Evolutionary conservation across 2,329 filamentous ascomycete species (phyloP).

Genomic region (Herpotrichia juniperi): DNA sequence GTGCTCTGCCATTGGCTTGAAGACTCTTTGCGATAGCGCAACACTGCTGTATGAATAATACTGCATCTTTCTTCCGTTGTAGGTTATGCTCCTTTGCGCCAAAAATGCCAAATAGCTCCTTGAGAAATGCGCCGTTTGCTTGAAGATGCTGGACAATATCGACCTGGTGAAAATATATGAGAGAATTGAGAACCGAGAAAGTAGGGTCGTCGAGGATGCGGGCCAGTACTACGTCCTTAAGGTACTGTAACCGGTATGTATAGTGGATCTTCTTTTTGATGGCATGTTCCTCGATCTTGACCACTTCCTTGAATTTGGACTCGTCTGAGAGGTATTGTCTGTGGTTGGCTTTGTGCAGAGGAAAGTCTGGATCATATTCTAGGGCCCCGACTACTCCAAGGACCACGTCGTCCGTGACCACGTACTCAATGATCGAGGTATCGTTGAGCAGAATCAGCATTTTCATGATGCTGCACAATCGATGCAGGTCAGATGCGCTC

Average conservation of each 20-base stretch:
- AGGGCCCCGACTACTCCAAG: slow-evolving; percentile 92
- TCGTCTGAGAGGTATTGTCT: slow-evolving; percentile 89
- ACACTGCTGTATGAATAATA: slow-evolving; percentile 96
- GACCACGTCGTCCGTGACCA: slow-evolving; percentile 87
- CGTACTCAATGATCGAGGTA: slow-evolving; percentile 89
- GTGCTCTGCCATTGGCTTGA: slow-evolving; percentile 79
- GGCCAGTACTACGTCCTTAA: slow-evolving; percentile 97
- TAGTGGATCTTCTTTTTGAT: slow-evolving; percentile 93
- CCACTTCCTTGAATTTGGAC: slow-evolving; percentile 94
- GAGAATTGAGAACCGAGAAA: slow-evolving; percentile 94
- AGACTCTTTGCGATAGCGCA: slow-evolving; percentile 93
- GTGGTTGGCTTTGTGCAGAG: slow-evolving; percentile 96
- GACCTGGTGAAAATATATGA: slow-evolving; percentile 99
- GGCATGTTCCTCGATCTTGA: slow-evolving; percentile 81
- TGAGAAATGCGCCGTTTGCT: slow-evolving; percentile 75
- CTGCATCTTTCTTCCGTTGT: slow-evolving; percentile 87
- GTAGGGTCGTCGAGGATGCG: slow-evolving; percentile 97
- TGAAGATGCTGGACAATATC: slow-evolving; percentile 97
- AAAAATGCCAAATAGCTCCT: slow-evolving; percentile 88
- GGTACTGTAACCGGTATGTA: slow-evolving; percentile 92
- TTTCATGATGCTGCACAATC: slow-evolving; percentile 98
- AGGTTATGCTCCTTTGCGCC: slow-evolving; percentile 66
- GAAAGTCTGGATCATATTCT: slow-evolving; percentile 97
- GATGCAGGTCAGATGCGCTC: slow-evolving; percentile 83
- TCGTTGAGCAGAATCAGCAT: slow-evolving; percentile 93